phyloP scores from a whole-genome alignment of 257 asterid genomes.

The Leptodermis oblonga region DNA sequence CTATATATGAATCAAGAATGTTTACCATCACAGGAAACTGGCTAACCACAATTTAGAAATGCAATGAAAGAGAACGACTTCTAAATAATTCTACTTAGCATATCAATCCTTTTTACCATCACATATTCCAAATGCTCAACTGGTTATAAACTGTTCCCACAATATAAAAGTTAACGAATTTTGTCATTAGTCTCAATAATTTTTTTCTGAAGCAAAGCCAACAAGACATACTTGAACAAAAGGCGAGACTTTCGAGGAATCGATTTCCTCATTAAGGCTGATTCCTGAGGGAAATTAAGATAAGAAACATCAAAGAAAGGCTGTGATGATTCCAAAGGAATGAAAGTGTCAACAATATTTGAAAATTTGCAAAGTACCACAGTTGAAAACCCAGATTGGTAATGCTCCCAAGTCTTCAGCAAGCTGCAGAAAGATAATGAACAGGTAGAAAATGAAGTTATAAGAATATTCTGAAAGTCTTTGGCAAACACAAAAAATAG shows the following conservation, averaged over 20 bases:
- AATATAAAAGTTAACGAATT: neutral
- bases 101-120: neutral
- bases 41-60: neutral
- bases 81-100: neutral
- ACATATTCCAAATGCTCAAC: neutral
- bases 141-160: neutral
- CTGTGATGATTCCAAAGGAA: neutral
- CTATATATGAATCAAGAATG: slow-evolving; percentile 27
- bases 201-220: slow-evolving; percentile 7
- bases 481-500: neutral
- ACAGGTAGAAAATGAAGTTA: neutral
- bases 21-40: neutral
- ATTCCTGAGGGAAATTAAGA: slow-evolving; percentile 51
- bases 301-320: slow-evolving; percentile 5
- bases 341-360: neutral
- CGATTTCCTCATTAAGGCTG: slow-evolving; percentile 82
- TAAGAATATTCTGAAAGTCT: neutral
- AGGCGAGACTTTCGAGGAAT: slow-evolving; percentile 54
- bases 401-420: slow-evolving; percentile 86
- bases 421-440: slow-evolving; percentile 47
- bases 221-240: slow-evolving; percentile 56
- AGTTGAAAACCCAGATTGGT: slow-evolving; percentile 95
- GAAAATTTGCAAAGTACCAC: slow-evolving; percentile 41
- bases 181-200: neutral
- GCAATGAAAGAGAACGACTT: neutral